A percentile compares a stretch with the other conserved stretches of the same genome.
Evolutionary conservation across 768 basidiomycete species (phyloP).

Genomic region (Mycena amicta): DNA sequence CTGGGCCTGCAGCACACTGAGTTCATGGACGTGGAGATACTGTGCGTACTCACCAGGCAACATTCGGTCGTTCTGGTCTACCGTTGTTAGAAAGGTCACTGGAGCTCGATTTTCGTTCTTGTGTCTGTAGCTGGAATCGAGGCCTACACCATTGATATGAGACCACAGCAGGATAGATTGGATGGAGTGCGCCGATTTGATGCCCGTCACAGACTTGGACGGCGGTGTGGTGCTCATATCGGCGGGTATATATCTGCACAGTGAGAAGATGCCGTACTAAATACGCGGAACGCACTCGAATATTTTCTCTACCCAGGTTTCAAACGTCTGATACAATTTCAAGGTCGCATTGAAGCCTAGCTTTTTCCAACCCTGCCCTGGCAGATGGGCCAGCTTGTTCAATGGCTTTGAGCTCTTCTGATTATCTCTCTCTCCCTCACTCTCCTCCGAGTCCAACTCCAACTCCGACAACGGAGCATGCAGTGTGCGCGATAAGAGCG

Average conservation of each 20-base stretch:
- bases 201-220: slow-evolving; percentile 2
- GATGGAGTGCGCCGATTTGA: neutral
- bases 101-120: slow-evolving; percentile 23
- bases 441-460: too few relatives aligned
- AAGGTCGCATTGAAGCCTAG: too few relatives aligned
- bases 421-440: too few relatives aligned
- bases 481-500: too few relatives aligned
- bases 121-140: slow-evolving; percentile 12
- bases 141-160: slow-evolving; percentile 6
- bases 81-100: slow-evolving; percentile 11
- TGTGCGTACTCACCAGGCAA: slow-evolving; percentile 12
- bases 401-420: too few relatives aligned
- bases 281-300: neutral
- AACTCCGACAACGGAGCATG: too few relatives aligned
- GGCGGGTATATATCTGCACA: neutral
- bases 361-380: too few relatives aligned
- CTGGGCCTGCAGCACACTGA: too few relatives aligned
- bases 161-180: slow-evolving; percentile 1
- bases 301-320: too few relatives aligned
- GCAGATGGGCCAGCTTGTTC: too few relatives aligned
- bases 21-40: neutral
- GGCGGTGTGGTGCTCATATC: slow-evolving; percentile 5
- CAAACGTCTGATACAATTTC: too few relatives aligned
- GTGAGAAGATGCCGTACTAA: neutral
- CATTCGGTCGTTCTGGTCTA: slow-evolving; percentile 10